Percentiles rank a stretch among this genome's conserved stretches.
Evolutionary conservation across 2,329 filamentous ascomycete genomes (phyloP).

Genomic region (Magnaporthiopsis rhizophila): DNA sequence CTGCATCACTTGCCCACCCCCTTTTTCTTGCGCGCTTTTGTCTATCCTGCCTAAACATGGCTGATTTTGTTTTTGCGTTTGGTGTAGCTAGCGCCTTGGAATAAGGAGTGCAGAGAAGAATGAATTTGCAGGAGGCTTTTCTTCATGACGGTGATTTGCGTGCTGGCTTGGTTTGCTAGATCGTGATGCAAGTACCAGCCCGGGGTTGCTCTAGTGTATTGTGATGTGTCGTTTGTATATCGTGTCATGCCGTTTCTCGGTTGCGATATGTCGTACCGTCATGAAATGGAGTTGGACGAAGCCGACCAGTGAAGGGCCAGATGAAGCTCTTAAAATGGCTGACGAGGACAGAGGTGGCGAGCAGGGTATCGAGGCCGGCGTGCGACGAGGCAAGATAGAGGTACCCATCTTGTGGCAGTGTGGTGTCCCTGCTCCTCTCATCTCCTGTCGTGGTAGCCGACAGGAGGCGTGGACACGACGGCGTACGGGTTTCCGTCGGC

Average conservation of each 20-base stretch:
- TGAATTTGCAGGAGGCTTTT: not conserved
- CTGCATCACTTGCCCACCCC: not conserved
- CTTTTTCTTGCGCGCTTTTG: not conserved
- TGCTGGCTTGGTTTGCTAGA: not conserved
- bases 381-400: too few relatives aligned
- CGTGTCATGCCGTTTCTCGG: not conserved
- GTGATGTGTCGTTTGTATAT: not conserved
- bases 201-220: not conserved
- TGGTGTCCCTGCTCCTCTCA: slow-evolving; percentile 13
- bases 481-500: slow-evolving; percentile 39
- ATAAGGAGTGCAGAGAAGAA: not conserved
- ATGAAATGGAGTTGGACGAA: not conserved
- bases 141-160: not conserved
- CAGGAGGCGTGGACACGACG: slow-evolving; percentile 33
- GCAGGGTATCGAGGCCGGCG: not conserved
- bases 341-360: too few relatives aligned
- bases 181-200: not conserved
- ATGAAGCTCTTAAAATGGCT: not conserved
- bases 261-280: not conserved
- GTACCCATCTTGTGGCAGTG: not conserved
- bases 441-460: slow-evolving; percentile 28
- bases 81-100: not conserved
- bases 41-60: not conserved
- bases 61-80: not conserved
- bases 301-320: too few relatives aligned